Base-by-base conservation (phyloP, 2,329 filamentous ascomycete species). In the Diaporthe batatas region DNA sequence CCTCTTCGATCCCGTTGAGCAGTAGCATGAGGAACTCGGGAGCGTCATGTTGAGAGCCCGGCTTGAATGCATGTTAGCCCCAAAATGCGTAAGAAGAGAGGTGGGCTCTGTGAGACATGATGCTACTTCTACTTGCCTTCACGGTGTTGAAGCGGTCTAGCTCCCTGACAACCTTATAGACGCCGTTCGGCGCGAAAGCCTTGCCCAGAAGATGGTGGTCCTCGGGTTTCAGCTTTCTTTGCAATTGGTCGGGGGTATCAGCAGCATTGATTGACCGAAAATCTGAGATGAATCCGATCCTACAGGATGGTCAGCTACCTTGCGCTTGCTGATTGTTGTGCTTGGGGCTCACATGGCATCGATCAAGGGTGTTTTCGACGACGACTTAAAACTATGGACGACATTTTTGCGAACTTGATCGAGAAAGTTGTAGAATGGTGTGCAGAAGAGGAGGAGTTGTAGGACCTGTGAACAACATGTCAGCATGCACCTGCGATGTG, bases 21-120 rank as follows among this genome's bases (percentile, higher is more conserved):
- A 99, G 86, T 81, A 98, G 97, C 0, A 95, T 96, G 32, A 99
- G 86, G 77, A 99, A 99, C 79, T 99, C 96, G 80, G 99, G 95
- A 1, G 96, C 96, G 84, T 99, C 96, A 85, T 99, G 96, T 81
- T 99, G 96, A 78, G 98, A 96, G 21, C 96, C 96, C 74, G 95
- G 93, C 92, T 95, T 57, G 76, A 68, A 68, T 83, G 75, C 82
- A 77, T 72, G 75, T 79, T 74, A 80, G 78, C 62, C 21, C n/a
- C 25, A 51, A 25, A 55, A 23, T 47, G 16, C 18, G 8, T 44
- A 7, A 1, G 14, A 59, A 1, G n/a, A 32, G 34, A 62, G 5
- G 1, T 32, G 54, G 59, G 76, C 55, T 77, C 47, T 29, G 32
- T 32, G n/a, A 39, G 62, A 32, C 32, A 29, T 53, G n/a, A 25